These are phyloP conservation scores for Striga asiatica DNA, from an alignment of 257 asterid species.

Conservation along the genomic window DNA sequence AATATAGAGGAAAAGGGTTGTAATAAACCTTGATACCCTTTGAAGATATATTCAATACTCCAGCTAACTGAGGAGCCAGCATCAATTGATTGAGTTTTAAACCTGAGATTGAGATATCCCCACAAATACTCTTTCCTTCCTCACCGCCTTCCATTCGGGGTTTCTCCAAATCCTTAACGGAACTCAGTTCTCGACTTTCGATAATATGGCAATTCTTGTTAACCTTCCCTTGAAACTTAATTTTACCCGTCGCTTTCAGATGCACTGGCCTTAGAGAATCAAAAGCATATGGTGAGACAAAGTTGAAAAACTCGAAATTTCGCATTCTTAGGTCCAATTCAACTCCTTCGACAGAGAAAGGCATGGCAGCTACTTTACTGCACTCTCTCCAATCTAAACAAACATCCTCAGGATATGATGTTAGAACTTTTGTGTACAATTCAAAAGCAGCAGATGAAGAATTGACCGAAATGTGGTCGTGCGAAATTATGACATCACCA, in stretches of 20 bases:
- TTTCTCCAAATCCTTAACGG: constrained; percentile 23
- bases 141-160: constrained; percentile 25
- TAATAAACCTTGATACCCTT: constrained; percentile 68
- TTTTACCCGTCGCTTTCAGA: constrained; percentile 92
- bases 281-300: constrained; percentile 77
- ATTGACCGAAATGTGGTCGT: constrained; percentile 68
- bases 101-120: constrained; percentile 84
- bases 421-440: constrained; percentile 60
- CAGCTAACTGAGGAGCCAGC: constrained; percentile 98
- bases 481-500: constrained; percentile 93
- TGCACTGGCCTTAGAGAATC: constrained; percentile 90
- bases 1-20: constrained; percentile 14
- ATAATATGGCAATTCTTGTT: constrained; percentile 32
- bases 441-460: constrained; percentile 97
- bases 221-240: constrained; percentile 92
- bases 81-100: constrained; percentile 91
- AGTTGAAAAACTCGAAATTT: constrained; percentile 78
- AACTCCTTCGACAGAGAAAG: constrained; percentile 82
- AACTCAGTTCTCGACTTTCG: constrained; percentile 17
- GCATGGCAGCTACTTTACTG: constrained; percentile 39
- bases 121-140: constrained; percentile 50
- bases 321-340: constrained; percentile 92
- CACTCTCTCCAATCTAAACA: constrained; percentile 44
- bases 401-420: constrained; percentile 62
- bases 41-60: constrained; percentile 59